Evolutionary conservation across 805 yeast genomes (phyloP).

Genomic region (Hanseniaspora lachancei): DNA sequence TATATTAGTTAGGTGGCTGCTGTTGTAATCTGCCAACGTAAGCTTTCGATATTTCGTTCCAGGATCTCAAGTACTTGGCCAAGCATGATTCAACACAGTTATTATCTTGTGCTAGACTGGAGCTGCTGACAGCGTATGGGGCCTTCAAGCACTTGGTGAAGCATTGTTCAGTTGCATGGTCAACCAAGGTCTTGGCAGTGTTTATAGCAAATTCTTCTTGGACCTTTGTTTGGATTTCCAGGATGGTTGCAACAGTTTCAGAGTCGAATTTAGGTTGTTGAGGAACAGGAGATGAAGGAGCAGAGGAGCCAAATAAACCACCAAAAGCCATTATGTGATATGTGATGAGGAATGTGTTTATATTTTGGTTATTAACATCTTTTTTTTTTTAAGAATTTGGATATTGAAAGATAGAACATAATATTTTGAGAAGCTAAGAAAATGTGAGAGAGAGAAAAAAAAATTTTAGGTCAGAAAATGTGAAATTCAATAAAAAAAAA

Average conservation of each 20-base stretch:
- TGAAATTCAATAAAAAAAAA: too few species aligned
- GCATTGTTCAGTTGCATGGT: constrained; percentile 75
- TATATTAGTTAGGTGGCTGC: constrained; percentile 23
- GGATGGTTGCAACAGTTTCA: constrained; percentile 23
- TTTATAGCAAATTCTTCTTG: constrained; percentile 80
- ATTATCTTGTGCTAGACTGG: constrained; percentile 18
- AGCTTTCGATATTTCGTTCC: constrained; percentile 72
- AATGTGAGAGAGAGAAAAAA: too few species aligned
- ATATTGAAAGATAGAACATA: background rate
- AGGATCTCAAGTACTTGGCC: constrained; percentile 77
- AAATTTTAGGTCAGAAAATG: too few species aligned
- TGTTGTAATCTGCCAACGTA: constrained; percentile 66
- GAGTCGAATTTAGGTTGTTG: constrained; percentile 15
- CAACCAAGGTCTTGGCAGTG: constrained; percentile 76
- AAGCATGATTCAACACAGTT: constrained; percentile 63
- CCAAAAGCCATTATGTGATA: constrained; percentile 20
- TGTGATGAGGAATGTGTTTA: background rate
- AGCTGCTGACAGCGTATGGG: constrained; percentile 49
- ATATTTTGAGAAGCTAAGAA: too few species aligned
- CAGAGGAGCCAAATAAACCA: constrained; percentile 24
- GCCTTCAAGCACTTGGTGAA: constrained; percentile 60
- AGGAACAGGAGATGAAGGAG: constrained; percentile 16
- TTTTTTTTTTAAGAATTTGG: background rate
- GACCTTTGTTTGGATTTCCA: constrained; percentile 53
- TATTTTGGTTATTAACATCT: background rate